Base-by-base conservation (phyloP, 192 early-diverging fungal genomes). In the Podila horticola region DNA sequence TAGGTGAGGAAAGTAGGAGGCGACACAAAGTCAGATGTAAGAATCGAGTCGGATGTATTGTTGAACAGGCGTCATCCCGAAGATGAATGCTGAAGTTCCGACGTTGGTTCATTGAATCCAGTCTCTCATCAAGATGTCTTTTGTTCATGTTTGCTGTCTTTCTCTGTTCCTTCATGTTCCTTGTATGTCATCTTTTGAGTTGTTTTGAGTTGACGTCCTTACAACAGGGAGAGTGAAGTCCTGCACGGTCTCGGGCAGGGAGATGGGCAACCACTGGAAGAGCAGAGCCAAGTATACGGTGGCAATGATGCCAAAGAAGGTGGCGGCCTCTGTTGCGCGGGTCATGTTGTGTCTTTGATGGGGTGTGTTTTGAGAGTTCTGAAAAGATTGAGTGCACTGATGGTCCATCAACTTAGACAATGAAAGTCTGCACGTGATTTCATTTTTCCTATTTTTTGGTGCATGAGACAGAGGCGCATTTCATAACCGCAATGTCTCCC, bases 181-280 rank as follows among this genome's bases (percentile, higher is more conserved):
- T 15, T 45, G 11, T 4, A 3, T 45, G 38, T 45, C 41, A 45
- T 45, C 41, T 45, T 45, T 45, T 45, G 41, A 45, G 41, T 45
- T 45, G 41, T 45, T 13, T 45, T 17, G 41, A 31, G 29, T 22
- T 24, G 60, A 58, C 17, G 30, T 34, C 36, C 75, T 71, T 84
- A 90, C 88, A 64, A 90, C 88, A 8, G 86, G 86, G 20, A 90
- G 67, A 34, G 87, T 85, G 30, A 86, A 76, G 31, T 86, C 74
- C 69, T 86, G 83, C n/a, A 90, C 51, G 1, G 66, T 86, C 34
- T 86, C 67, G 7, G 88, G 83, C 20, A 86, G 58, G 31, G 77
- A 67, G 62, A 81, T 75, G 58, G 88, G 86, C 24, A 90, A 33
- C 63, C 84, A 22, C 41, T 77, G 77, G 59, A 90, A 74, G 29